Conservation (phyloP, 257 asterid genomes). For the Solanum tarijense region DNA sequence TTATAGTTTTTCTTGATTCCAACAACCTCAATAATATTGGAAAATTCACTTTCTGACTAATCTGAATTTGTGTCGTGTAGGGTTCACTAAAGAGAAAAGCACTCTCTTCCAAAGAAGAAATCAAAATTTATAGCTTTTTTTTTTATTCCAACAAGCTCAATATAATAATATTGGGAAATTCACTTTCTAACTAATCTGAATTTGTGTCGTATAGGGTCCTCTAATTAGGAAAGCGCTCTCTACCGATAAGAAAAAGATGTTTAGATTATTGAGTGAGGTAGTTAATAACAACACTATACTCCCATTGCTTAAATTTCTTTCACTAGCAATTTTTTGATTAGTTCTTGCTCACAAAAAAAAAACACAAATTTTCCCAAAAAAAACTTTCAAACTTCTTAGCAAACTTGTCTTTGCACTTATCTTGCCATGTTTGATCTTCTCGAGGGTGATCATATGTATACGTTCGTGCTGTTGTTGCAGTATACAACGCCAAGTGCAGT, state of each 20-base stretch:
- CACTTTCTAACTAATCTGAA: neutral
- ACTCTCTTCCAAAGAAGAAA: neutral
- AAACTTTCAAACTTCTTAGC: constrained; percentile 83
- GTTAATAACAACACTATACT: constrained; percentile 17
- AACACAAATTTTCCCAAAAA: constrained; percentile 56
- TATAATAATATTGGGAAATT: neutral
- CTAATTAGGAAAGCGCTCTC: neutral
- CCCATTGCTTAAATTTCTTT: constrained; percentile 67
- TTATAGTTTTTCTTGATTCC: neutral
- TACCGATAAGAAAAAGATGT: neutral
- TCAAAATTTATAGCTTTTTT: neutral
- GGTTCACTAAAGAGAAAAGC: neutral
- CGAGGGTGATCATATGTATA: constrained; percentile 57
- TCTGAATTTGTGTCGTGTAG: neutral
- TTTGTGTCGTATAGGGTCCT: neutral
- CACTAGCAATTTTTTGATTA: constrained; percentile 54
- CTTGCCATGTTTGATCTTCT: constrained; percentile 73
- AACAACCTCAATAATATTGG: neutral
- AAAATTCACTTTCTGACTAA: neutral
- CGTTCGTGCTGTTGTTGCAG: constrained; percentile 73
- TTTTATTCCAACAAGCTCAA: neutral
- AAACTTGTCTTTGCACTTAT: constrained; percentile 79
- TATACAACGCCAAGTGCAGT: constrained; percentile 75
- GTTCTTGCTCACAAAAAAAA: constrained; percentile 65
- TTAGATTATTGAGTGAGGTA: neutral